Conservation (phyloP, 2,329 filamentous ascomycete species). For the Xylaria sp. region DNA sequence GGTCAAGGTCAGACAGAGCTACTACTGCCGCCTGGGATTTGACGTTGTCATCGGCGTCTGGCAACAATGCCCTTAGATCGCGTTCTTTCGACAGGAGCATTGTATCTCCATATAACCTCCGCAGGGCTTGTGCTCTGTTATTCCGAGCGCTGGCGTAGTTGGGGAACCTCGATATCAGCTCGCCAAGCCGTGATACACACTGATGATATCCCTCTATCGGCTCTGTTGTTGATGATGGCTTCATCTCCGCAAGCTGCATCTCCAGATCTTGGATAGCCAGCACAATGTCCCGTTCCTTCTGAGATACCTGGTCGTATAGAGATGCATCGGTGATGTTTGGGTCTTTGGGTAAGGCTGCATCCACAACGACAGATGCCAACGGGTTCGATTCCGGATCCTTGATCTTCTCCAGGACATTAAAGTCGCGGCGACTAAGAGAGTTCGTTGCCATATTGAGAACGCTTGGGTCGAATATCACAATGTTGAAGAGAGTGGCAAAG, state of each 20-base stretch:
- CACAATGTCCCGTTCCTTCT: constrained; percentile 57
- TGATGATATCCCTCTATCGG: constrained; percentile 50
- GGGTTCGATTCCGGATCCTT: constrained; percentile 67
- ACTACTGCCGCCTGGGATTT: constrained; percentile 43
- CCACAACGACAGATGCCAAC: constrained; percentile 55
- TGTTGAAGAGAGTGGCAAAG: neutral
- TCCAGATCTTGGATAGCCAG: constrained; percentile 58
- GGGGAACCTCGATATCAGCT: constrained; percentile 60
- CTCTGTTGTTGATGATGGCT: constrained; percentile 41
- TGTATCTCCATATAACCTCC: constrained; percentile 64
- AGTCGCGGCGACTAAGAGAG: constrained; percentile 59
- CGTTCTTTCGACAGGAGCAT: constrained; percentile 51
- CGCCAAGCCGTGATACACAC: constrained; percentile 53
- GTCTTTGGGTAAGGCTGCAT: constrained; percentile 58
- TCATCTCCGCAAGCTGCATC: constrained; percentile 51
- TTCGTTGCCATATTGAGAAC: constrained; percentile 48
- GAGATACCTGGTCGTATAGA: constrained; percentile 54
- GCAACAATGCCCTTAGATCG: constrained; percentile 46
- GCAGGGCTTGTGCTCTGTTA: constrained; percentile 71
- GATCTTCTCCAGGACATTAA: constrained; percentile 67
- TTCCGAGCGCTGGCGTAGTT: constrained; percentile 73
- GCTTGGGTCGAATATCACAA: neutral
- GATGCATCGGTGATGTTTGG: constrained; percentile 56
- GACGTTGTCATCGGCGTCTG: constrained; percentile 41
- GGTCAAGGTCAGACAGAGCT: constrained; percentile 57